Conservation (phyloP, 768 basidiomycete species). For the Pisolithus microcarpus region DNA sequence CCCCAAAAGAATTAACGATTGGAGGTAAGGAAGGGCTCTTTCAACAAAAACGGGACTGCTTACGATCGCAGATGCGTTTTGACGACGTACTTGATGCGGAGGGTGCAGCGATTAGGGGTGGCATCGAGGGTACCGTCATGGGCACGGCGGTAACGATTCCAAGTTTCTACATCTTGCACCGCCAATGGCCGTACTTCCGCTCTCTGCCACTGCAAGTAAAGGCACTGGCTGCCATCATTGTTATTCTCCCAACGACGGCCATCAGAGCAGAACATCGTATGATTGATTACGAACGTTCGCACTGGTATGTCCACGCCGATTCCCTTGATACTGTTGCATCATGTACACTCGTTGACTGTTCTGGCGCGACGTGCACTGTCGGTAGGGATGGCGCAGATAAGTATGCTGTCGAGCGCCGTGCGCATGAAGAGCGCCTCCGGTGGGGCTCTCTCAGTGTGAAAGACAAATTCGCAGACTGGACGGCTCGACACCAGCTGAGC, state of each 20-base stretch:
- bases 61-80: conserved; percentile 26
- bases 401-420: conserved; percentile 45
- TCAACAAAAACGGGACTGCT: not conserved
- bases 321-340: not conserved
- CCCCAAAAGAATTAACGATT: not conserved
- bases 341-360: not conserved
- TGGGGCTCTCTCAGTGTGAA: conserved; percentile 47
- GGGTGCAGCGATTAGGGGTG: conserved; percentile 50
- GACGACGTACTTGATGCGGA: conserved; percentile 40
- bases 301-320: conserved; percentile 42
- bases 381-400: conserved; percentile 42
- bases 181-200: conserved; percentile 51
- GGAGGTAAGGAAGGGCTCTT: conserved; percentile 7
- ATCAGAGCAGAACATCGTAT: conserved; percentile 67
- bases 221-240: conserved; percentile 52
- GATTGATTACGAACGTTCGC: conserved; percentile 53
- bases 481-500: conserved; percentile 59
- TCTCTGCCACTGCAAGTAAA: conserved; percentile 61
- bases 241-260: conserved; percentile 57
- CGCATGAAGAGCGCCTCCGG: conserved; percentile 24
- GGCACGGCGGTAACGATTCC: conserved; percentile 46
- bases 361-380: not conserved
- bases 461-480: conserved; percentile 60
- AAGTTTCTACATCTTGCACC: conserved; percentile 48
- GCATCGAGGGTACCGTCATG: conserved; percentile 50